Base-by-base conservation (phyloP, 1,284 basidiomycete genomes). In the Entoloma clypeatum region DNA sequence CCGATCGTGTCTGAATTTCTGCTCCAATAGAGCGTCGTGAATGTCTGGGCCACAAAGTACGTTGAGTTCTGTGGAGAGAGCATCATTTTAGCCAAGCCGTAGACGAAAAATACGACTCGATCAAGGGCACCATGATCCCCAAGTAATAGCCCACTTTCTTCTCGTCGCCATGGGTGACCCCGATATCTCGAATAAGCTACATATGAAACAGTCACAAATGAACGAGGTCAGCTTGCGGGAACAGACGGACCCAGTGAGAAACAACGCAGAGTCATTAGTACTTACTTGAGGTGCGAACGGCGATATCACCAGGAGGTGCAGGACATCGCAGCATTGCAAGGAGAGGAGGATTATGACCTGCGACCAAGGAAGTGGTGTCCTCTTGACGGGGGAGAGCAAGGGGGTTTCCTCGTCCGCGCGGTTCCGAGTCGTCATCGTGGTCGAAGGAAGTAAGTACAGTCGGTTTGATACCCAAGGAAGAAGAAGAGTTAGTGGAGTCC, bases 1-100 rank as follows among this genome's bases (percentile, higher is more conserved):
- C 83, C 83, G 13, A 83, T 64, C 27, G 67, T 60, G 54, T 86
- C 83, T 1, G 83, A 86, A 4, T 74, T 53, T 21, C 76, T 70
- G 54, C 79, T 80, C 82, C 82, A 86, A 49, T 80, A 75, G 22
- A 81, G 67, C 19, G 81, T 73, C 3, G 77, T 78, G 7, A 56
- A 43, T 8, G 51, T 49, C 32, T 53, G 37, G n/a, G 39, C 23
- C 16, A 49, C 36, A 26, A 34, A 53, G 33, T 44, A 49, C 5
- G 45, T 24, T 11, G 51, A 53, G 43, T 43, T 35, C 51, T 53
- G 18, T 4, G 24, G n/a, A n/a, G n/a, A n/a, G n/a, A n/a, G n/a
- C n/a, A n/a, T n/a, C n/a, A n/a, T n/a, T n/a, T n/a, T 5, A 10
- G 4, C 4, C 8, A 32, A 11, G 17, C 4, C 24, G 10, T 13